Percentiles rank a stretch among this genome's conserved stretches.
Evolutionary conservation across 2,329 filamentous ascomycete genomes (phyloP).

Genomic region (Gliomastix tumulicola): DNA sequence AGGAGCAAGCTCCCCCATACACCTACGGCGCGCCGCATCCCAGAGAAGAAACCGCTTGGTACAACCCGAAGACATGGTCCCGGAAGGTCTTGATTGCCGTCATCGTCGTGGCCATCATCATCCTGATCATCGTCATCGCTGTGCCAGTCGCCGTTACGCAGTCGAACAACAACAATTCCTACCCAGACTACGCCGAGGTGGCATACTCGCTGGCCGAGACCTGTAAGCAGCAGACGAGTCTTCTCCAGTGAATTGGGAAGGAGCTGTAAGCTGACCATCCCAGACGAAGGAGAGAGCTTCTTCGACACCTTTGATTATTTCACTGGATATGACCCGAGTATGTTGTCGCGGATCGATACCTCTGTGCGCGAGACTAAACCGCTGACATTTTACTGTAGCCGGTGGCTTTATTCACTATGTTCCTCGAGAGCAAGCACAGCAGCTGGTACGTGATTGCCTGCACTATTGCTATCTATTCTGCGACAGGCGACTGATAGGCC

Average conservation of each 20-base stretch:
- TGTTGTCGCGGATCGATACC: conserved; percentile 5
- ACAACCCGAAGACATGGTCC: too few species aligned
- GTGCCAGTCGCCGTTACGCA: conserved; percentile 36
- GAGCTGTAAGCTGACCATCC: not conserved
- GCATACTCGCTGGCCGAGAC: conserved; percentile 41
- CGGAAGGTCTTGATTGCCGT: conserved; percentile 33
- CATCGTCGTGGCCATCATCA: conserved; percentile 51
- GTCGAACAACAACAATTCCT: conserved; percentile 26
- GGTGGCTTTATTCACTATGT: conserved; percentile 49
- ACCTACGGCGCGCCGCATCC: too few species aligned
- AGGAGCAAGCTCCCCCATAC: too few species aligned
- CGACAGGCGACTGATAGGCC: conserved; percentile 2
- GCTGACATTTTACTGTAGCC: conserved; percentile 16
- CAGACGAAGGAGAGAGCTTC: conserved; percentile 41
- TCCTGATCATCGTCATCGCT: conserved; percentile 54
- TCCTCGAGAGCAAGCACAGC: conserved; percentile 28
- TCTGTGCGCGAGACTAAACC: not conserved
- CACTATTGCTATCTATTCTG: too few species aligned
- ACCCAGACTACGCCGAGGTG: conserved; percentile 40
- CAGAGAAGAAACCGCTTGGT: too few species aligned
- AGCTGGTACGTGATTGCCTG: conserved; percentile 31
- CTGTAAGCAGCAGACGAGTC: conserved; percentile 25
- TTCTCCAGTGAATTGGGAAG: not conserved
- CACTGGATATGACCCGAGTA: conserved; percentile 39
- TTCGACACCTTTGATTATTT: conserved; percentile 51